Evolutionary conservation across 2,329 filamentous ascomycete genomes (phyloP).

Genomic region (Zymoseptoria pseudotritici): DNA sequence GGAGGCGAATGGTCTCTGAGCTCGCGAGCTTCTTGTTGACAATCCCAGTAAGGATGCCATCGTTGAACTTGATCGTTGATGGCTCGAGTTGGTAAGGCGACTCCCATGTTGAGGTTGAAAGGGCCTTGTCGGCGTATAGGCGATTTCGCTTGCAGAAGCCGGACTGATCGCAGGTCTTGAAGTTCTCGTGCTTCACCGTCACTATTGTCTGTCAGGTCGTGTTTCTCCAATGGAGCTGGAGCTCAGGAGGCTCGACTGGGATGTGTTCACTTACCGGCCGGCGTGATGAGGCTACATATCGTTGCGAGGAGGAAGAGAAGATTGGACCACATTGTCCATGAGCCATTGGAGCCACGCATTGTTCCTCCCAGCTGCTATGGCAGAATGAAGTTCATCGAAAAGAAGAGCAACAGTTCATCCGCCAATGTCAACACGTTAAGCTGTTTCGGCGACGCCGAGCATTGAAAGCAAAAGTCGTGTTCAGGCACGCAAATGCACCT

Average conservation of each 20-base stretch:
- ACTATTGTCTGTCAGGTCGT: conserved; percentile 42
- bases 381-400: not conserved
- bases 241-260: not conserved
- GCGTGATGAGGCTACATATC: conserved; percentile 54
- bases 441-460: not conserved
- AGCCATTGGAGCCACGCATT: conserved; percentile 20
- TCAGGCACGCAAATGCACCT: not conserved
- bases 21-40: conserved; percentile 72
- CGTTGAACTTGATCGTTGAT: conserved; percentile 64
- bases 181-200: conserved; percentile 88
- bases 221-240: not conserved
- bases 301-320: conserved; percentile 53
- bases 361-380: conserved; percentile 4
- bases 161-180: conserved; percentile 92
- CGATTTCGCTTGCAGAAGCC: conserved; percentile 97
- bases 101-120: conserved; percentile 60
- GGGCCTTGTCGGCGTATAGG: conserved; percentile 72
- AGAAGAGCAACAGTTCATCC: not conserved
- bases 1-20: conserved; percentile 66
- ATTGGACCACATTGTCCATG: conserved; percentile 57
- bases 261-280: conserved; percentile 49
- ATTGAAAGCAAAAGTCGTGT: not conserved
- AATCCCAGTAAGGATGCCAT: conserved; percentile 70
- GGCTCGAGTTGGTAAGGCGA: conserved; percentile 73
- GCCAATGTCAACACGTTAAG: not conserved